Percentiles rank a stretch among this genome's conserved stretches.
phyloP scores from a whole-genome alignment of 495 filamentous ascomycete genomes.

The Delitschia confertaspora region DNA sequence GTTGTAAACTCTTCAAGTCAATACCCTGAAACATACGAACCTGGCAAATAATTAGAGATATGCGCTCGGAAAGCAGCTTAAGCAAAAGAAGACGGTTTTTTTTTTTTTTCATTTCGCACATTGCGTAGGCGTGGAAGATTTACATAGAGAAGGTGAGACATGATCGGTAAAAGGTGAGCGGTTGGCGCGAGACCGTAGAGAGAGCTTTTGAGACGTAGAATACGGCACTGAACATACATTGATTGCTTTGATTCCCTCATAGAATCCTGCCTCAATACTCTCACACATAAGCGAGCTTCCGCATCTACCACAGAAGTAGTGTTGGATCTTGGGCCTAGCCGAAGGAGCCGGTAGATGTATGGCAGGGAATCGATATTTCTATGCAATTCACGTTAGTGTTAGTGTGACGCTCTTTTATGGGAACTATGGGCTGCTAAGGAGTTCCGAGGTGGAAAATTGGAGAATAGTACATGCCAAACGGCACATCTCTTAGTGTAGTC shows the following conservation, averaged over 20 bases:
- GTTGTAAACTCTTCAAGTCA: slow-evolving; percentile 13
- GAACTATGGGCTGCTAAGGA: not conserved
- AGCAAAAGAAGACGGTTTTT: no score
- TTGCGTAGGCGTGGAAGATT: not conserved
- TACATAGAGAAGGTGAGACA: not conserved
- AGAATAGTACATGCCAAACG: not conserved
- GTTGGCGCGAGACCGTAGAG: not conserved
- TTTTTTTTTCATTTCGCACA: no score
- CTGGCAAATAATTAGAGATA: slow-evolving; percentile 1
- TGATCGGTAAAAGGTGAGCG: not conserved
- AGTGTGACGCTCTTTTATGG: not conserved
- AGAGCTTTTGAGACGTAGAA: no score
- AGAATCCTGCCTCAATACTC: slow-evolving; percentile 25
- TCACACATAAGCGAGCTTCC: slow-evolving; percentile 36
- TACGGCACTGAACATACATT: slow-evolving; percentile 39
- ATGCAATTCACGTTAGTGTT: not conserved
- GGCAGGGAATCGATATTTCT: slow-evolving; percentile 36
- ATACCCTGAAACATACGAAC: slow-evolving; percentile 24
- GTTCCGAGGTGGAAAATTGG: not conserved
- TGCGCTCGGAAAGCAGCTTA: no score
- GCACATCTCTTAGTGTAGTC: slow-evolving; percentile 6
- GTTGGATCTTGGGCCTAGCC: no score
- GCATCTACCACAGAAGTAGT: slow-evolving; percentile 39
- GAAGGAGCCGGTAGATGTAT: no score
- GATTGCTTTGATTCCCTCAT: slow-evolving; percentile 31